phyloP scores from a whole-genome alignment of 2,329 filamentous ascomycete species.

The Tolypocladium sp. region DNA sequence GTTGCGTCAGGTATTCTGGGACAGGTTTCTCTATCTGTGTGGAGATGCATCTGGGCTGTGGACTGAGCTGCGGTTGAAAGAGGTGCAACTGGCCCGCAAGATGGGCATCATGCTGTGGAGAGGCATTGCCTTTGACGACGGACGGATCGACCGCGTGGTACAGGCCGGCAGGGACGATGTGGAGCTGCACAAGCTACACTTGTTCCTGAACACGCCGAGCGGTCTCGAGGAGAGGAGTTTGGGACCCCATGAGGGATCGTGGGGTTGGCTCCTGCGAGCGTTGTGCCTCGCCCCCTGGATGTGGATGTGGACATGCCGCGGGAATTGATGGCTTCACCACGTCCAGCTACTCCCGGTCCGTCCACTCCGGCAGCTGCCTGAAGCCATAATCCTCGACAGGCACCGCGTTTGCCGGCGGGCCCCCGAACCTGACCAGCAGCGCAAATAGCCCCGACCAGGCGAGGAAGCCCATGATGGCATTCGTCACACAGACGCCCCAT shows the following conservation, averaged over 20 bases:
- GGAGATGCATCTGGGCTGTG: neutral
- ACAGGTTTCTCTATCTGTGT: constrained; percentile 15
- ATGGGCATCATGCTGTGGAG: constrained; percentile 54
- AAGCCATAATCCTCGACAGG: too few species aligned
- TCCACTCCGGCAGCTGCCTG: too few species aligned
- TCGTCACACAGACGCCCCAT: too few species aligned
- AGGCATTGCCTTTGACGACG: constrained; percentile 55
- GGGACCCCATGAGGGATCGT: neutral
- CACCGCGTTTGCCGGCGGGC: too few species aligned
- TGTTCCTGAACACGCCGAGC: constrained; percentile 7
- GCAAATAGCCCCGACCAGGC: too few species aligned
- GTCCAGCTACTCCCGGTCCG: too few species aligned
- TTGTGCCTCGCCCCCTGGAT: neutral
- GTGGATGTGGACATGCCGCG: neutral
- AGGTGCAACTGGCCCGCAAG: constrained; percentile 21
- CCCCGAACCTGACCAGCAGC: too few species aligned
- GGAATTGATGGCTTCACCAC: neutral
- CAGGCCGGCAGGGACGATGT: constrained; percentile 36
- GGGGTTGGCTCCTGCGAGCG: neutral
- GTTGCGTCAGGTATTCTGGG: constrained; percentile 43
- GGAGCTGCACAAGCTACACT: constrained; percentile 43
- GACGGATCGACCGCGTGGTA: constrained; percentile 48
- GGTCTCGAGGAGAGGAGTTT: neutral
- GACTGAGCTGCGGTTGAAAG: neutral
- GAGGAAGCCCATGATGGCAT: too few species aligned